These are phyloP conservation scores for Cladosporium sp. DNA, from an alignment of 2,329 filamentous ascomycete species.

Conservation along the genomic window DNA sequence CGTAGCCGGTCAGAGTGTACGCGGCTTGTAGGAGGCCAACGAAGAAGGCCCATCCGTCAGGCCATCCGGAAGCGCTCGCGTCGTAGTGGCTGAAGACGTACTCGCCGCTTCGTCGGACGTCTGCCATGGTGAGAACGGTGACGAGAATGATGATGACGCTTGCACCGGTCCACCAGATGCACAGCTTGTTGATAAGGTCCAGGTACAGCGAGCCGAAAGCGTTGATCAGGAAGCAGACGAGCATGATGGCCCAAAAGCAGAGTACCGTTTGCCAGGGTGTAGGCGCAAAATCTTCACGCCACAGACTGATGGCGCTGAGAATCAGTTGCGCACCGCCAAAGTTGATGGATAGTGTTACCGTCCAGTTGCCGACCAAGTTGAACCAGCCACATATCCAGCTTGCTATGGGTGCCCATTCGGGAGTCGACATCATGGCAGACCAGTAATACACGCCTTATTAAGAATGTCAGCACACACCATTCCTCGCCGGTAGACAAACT, in stretches of 20 bases:
- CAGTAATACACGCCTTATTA: slow-evolving; percentile 59
- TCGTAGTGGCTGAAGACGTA: slow-evolving; percentile 69
- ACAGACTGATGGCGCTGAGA: slow-evolving; percentile 63
- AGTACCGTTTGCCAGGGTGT: slow-evolving; percentile 67
- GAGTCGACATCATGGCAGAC: slow-evolving; percentile 63
- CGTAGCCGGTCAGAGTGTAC: slow-evolving; percentile 62
- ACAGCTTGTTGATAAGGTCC: slow-evolving; percentile 67
- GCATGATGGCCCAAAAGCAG: slow-evolving; percentile 68
- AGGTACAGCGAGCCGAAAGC: slow-evolving; percentile 60
- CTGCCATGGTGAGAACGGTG: slow-evolving; percentile 58
- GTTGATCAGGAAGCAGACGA: slow-evolving; percentile 61
- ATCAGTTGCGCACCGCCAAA: slow-evolving; percentile 69
- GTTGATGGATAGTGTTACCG: slow-evolving; percentile 60
- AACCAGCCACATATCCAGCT: slow-evolving; percentile 69
- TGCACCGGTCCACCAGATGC: slow-evolving; percentile 67
- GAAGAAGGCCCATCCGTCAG: slow-evolving; percentile 67
- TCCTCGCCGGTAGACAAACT: background rate
- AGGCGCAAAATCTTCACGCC: slow-evolving; percentile 64
- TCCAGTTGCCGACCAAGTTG: slow-evolving; percentile 71
- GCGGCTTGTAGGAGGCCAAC: slow-evolving; percentile 64
- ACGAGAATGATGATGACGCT: slow-evolving; percentile 67
- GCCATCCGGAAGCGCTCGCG: slow-evolving; percentile 61
- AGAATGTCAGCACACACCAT: background rate
- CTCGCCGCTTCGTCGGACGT: slow-evolving; percentile 52
- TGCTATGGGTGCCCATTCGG: slow-evolving; percentile 62